Evolutionary conservation across 768 basidiomycete species (phyloP).

Genomic region (Boletus sp.): DNA sequence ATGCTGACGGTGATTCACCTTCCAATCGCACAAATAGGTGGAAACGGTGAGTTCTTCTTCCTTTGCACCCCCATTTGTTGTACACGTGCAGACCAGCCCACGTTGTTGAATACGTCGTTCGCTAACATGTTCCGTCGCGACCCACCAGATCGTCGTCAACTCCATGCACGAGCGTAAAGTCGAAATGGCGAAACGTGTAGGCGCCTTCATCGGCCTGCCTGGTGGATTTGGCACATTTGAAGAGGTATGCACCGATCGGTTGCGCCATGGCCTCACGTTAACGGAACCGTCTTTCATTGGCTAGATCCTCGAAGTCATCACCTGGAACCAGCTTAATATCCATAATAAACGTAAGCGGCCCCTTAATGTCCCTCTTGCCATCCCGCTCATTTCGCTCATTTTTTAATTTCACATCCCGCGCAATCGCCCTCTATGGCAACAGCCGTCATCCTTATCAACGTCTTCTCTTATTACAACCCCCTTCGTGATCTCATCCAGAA

Average conservation of each 20-base stretch:
- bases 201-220: conserved; percentile 85
- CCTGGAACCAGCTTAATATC: conserved; percentile 92
- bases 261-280: background rate
- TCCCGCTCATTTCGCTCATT: background rate
- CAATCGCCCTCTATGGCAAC: background rate
- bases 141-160: conserved; percentile 61
- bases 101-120: background rate
- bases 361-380: background rate
- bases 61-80: background rate
- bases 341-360: conserved; percentile 70
- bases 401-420: background rate
- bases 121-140: conserved; percentile 6
- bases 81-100: conserved; percentile 6
- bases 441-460: conserved; percentile 89
- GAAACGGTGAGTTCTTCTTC: conserved; percentile 29
- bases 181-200: conserved; percentile 80
- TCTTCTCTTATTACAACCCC: conserved; percentile 79
- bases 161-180: conserved; percentile 91
- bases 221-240: conserved; percentile 97
- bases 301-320: conserved; percentile 86
- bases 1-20: conserved; percentile 11
- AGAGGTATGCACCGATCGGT: conserved; percentile 48
- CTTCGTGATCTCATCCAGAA: conserved; percentile 72
- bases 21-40: conserved; percentile 15
- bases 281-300: conserved; percentile 1